A percentile compares a stretch with the other conserved stretches of the same genome.
Evolutionary conservation across 2,329 filamentous ascomycete genomes (phyloP).

Genomic region (Chrysosporium queenslandicum): DNA sequence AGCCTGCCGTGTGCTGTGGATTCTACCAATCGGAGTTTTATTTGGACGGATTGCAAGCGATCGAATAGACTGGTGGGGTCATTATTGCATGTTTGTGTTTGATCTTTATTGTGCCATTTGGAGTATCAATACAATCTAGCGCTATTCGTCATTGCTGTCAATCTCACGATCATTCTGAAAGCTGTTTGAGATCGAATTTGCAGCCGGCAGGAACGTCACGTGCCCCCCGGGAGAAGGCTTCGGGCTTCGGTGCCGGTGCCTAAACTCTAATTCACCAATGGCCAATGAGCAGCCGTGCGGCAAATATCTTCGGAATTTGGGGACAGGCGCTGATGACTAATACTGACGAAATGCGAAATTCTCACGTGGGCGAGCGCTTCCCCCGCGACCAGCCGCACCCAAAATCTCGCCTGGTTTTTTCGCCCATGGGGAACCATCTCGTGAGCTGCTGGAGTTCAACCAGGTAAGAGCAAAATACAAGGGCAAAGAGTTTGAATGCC

Average conservation of each 20-base stretch:
- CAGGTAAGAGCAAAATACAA: too few relatives aligned
- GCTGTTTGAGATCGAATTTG: too few relatives aligned
- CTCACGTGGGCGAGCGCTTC: background rate
- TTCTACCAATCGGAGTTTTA: background rate
- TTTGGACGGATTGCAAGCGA: background rate
- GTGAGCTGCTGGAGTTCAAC: too few relatives aligned
- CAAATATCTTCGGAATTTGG: background rate
- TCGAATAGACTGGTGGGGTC: background rate
- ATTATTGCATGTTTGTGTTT: background rate
- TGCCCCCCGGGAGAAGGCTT: background rate
- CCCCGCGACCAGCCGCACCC: slow-evolving; percentile 10
- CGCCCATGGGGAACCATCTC: background rate
- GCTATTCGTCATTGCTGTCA: background rate
- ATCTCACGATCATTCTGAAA: background rate
- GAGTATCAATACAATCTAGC: background rate
- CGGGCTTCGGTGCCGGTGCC: slow-evolving; percentile 5
- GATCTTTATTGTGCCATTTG: background rate
- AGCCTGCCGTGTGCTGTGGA: background rate
- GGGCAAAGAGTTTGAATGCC: background rate
- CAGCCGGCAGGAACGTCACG: background rate
- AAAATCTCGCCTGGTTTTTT: background rate
- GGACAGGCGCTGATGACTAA: slow-evolving; percentile 7
- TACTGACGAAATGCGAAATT: background rate
- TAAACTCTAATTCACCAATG: background rate
- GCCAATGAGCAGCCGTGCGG: background rate